Percentiles rank a stretch among this genome's conserved stretches.
phyloP scores from a whole-genome alignment of 208 protist genomes.

The Angomonas deanei region DNA sequence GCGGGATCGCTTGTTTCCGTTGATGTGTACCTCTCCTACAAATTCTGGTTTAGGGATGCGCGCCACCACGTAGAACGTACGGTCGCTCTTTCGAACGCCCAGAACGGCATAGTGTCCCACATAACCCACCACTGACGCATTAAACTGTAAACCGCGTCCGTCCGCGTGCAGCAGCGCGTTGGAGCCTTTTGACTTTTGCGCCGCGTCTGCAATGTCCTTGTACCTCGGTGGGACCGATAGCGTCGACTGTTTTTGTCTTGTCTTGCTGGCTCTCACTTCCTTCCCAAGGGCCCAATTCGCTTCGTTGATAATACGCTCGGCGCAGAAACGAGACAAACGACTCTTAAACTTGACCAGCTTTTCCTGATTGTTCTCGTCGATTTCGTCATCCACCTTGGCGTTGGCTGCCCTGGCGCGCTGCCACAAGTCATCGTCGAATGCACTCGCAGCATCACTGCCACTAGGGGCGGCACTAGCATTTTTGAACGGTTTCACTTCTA shows the following conservation, averaged over 20 bases:
- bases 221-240: neutral
- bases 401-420: slow-evolving; percentile 16
- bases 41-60: slow-evolving; percentile 23
- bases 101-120: slow-evolving; percentile 71
- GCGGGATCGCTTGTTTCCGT: neutral
- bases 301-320: slow-evolving; percentile 74
- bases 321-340: slow-evolving; percentile 50
- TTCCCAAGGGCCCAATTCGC: slow-evolving; percentile 34
- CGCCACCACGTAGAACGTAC: slow-evolving; percentile 13
- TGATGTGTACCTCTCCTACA: neutral
- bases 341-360: slow-evolving; percentile 27
- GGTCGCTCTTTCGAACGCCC: slow-evolving; percentile 21
- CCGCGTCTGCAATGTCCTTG: neutral
- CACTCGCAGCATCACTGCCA: neutral
- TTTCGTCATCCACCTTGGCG: neutral
- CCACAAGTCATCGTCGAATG: slow-evolving; percentile 24
- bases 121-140: slow-evolving; percentile 37
- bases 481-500: neutral
- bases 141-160: slow-evolving; percentile 65
- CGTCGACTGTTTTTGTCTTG: neutral
- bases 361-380: neutral
- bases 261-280: neutral
- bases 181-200: neutral
- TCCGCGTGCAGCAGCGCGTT: slow-evolving; percentile 55
- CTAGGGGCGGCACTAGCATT: too few species aligned